These are phyloP conservation scores for Zymoseptoria crescenta DNA, from an alignment of 2,329 filamentous ascomycete species.

Conservation along the genomic window DNA sequence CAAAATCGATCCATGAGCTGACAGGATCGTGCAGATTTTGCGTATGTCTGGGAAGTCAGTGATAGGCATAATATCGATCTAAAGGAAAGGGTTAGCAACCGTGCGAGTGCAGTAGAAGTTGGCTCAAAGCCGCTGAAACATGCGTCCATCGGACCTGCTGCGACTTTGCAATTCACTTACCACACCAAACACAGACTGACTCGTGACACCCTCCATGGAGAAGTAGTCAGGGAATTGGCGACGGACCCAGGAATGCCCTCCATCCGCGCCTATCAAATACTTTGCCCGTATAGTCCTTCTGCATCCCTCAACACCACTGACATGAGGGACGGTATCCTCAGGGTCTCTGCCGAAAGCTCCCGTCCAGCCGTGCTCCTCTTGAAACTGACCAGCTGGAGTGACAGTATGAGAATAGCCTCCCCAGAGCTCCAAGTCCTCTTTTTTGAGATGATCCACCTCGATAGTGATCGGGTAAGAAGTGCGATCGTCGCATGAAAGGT, in stretches of 20 bases:
- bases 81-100: neutral
- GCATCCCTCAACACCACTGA: constrained; percentile 10
- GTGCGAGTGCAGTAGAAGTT: neutral
- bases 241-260: constrained; percentile 13
- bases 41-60: constrained; percentile 55
- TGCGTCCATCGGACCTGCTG: neutral
- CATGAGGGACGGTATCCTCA: constrained; percentile 8
- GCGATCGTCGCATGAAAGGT: constrained; percentile 15
- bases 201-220: constrained; percentile 14
- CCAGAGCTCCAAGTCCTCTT: constrained; percentile 40
- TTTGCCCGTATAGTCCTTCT: constrained; percentile 14
- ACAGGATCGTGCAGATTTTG: constrained; percentile 70
- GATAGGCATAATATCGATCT: constrained; percentile 19
- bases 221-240: constrained; percentile 7
- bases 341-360: constrained; percentile 50
- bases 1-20: constrained; percentile 61
- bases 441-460: constrained; percentile 49
- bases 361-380: constrained; percentile 9
- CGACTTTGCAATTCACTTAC: constrained; percentile 3
- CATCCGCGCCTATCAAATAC: constrained; percentile 21
- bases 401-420: constrained; percentile 5
- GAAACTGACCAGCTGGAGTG: neutral
- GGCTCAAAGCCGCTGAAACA: neutral
- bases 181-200: constrained; percentile 23
- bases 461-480: constrained; percentile 8